Evolutionary conservation across 2,329 filamentous ascomycete genomes (phyloP).

Genomic region (Fusarium metavorans): DNA sequence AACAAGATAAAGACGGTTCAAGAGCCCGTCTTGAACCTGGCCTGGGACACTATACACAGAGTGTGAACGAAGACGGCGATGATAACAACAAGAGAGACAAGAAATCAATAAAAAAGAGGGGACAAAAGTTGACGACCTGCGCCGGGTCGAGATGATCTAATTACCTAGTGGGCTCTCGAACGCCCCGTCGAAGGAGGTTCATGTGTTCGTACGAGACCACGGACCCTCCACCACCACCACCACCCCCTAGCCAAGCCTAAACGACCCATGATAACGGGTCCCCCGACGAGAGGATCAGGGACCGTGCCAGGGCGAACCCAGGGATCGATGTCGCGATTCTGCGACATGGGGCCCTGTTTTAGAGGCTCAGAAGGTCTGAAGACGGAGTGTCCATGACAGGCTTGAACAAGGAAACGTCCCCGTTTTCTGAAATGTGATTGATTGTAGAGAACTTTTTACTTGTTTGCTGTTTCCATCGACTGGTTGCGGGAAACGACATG

Average conservation of each 20-base stretch:
- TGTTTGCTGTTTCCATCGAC: conserved; percentile 3
- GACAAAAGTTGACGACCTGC: conserved; percentile 19
- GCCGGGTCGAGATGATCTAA: conserved; percentile 35
- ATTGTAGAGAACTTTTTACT: not conserved
- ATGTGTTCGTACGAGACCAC: conserved; percentile 27
- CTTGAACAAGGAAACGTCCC: conserved; percentile 12
- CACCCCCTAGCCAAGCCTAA: conserved; percentile 25
- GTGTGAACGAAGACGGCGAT: conserved; percentile 27
- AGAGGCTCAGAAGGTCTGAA: not conserved
- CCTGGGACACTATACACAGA: not conserved
- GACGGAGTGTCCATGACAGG: too few relatives aligned
- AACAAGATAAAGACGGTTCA: conserved; percentile 22
- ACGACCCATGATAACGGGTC: conserved; percentile 31
- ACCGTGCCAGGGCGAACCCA: conserved; percentile 20
- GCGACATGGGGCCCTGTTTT: conserved; percentile 16
- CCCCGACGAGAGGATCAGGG: conserved; percentile 19
- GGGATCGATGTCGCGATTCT: conserved; percentile 15
- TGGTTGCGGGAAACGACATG: conserved; percentile 13
- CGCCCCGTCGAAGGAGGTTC: conserved; percentile 24
- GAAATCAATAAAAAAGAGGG: conserved; percentile 36
- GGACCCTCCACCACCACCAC: not conserved
- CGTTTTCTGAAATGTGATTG: not conserved
- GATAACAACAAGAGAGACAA: conserved; percentile 17
- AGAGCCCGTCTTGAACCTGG: conserved; percentile 35
- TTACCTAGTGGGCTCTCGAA: conserved; percentile 31